A percentile compares a stretch with the other conserved stretches of the same genome.
Conservation (phyloP, 208 protist species). For the Trypanosoma vivax region DNA sequence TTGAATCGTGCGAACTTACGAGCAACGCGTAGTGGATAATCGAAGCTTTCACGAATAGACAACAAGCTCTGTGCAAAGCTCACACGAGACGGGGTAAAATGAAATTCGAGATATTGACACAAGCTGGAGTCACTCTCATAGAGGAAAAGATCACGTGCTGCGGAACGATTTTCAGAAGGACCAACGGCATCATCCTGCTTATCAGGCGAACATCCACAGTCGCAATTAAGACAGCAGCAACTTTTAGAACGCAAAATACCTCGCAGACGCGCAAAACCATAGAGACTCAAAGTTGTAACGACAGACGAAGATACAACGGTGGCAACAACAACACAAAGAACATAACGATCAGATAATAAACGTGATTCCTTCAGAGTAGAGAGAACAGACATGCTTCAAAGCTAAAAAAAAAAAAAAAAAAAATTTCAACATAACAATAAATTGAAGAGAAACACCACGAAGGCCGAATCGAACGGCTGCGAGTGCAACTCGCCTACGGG, state of each 20-base stretch:
- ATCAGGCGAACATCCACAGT: too few relatives aligned
- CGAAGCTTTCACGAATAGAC: constrained; percentile 42
- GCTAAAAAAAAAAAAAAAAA: constrained; percentile 16
- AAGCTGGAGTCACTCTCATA: constrained; percentile 59
- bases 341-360: not conserved
- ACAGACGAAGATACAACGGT: constrained; percentile 4
- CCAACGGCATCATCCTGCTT: too few relatives aligned
- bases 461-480: constrained; percentile 92
- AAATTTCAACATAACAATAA: constrained; percentile 3
- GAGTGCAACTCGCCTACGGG: constrained; percentile 87
- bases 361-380: not conserved
- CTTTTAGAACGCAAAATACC: not conserved
- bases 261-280: not conserved
- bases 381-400: constrained; percentile 1
- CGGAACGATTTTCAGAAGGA: not conserved
- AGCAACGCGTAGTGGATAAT: constrained; percentile 63
- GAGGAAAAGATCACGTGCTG: too few relatives aligned
- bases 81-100: constrained; percentile 53
- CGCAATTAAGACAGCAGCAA: too few relatives aligned
- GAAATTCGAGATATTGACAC: constrained; percentile 82
- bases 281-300: not conserved
- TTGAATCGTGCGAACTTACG: constrained; percentile 46
- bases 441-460: constrained; percentile 56
- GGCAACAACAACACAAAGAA: not conserved
- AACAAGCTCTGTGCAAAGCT: constrained; percentile 40